Conservation (phyloP, 495 filamentous ascomycete species). For the Aspergillus heteromorphus region DNA sequence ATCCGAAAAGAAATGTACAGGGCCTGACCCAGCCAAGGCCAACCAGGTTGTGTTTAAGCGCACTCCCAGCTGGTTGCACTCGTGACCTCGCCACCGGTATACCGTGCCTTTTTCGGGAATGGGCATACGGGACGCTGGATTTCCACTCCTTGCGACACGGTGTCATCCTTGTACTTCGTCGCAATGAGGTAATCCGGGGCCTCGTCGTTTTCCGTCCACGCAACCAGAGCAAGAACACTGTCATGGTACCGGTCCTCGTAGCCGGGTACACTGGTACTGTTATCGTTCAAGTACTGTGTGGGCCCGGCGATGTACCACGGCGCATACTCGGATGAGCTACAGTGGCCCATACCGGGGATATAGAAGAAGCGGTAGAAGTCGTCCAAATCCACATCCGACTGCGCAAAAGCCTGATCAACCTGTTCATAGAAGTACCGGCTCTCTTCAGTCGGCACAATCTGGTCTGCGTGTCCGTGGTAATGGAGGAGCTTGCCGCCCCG, state of each 20-base stretch:
- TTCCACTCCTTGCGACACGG: no score
- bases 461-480: background rate
- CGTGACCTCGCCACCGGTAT: no score
- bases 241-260: background rate
- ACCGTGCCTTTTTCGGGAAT: no score
- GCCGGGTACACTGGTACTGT: constrained; percentile 22
- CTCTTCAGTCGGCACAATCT: background rate
- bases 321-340: background rate
- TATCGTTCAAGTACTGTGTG: background rate
- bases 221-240: no score
- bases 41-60: no score
- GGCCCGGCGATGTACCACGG: background rate
- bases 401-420: background rate
- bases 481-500: background rate
- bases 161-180: no score
- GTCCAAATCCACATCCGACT: background rate
- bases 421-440: constrained; percentile 10
- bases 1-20: no score
- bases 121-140: no score
- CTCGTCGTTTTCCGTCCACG: no score
- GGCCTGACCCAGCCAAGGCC: no score
- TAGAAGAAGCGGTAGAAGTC: constrained; percentile 18
- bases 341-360: background rate
- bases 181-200: no score
- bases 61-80: no score